phyloP scores from a whole-genome alignment of 805 yeast genomes.

The Ogataea glucozyma region DNA sequence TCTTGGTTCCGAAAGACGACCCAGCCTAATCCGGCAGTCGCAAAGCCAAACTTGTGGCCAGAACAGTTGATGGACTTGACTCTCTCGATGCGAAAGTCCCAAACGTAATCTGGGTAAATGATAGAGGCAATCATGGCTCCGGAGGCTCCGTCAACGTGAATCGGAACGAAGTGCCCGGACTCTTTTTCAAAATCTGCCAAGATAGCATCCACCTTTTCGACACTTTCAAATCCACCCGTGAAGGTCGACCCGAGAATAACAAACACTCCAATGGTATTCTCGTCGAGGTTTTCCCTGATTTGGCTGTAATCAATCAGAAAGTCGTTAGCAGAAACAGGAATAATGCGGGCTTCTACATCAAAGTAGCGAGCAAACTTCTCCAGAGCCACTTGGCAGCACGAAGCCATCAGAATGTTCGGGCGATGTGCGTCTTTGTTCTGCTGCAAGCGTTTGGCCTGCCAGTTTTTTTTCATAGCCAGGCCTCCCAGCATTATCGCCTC shows the following conservation, averaged over 20 bases:
- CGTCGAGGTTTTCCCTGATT: conserved; percentile 70
- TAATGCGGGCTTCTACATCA: conserved; percentile 81
- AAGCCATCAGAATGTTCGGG: conserved; percentile 90
- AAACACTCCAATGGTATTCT: conserved; percentile 89
- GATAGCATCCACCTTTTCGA: conserved; percentile 57
- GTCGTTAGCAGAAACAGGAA: conserved; percentile 63
- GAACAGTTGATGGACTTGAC: conserved; percentile 86
- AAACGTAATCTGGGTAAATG: conserved; percentile 66
- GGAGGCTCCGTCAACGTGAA: conserved; percentile 92
- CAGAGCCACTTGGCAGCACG: conserved; percentile 90
- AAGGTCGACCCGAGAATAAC: conserved; percentile 90
- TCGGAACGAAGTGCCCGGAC: conserved; percentile 68
- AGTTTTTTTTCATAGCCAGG: conserved; percentile 82
- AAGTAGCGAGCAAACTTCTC: conserved; percentile 94
- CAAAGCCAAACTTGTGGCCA: conserved; percentile 91
- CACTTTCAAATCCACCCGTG: conserved; percentile 89
- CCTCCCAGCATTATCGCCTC: conserved; percentile 96
- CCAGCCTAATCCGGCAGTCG: conserved; percentile 94
- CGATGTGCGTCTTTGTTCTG: conserved; percentile 58
- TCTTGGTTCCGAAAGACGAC: conserved; percentile 71
- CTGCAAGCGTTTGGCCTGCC: conserved; percentile 70
- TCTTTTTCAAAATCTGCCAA: conserved; percentile 68
- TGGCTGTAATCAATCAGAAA: conserved; percentile 63
- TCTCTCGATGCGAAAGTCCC: conserved; percentile 81
- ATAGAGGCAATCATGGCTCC: conserved; percentile 92